Percentiles rank a stretch among this genome's conserved stretches.
Conservation (phyloP, 805 yeast species). For the Saccharomycopsis oosterbeekiorum region DNA sequence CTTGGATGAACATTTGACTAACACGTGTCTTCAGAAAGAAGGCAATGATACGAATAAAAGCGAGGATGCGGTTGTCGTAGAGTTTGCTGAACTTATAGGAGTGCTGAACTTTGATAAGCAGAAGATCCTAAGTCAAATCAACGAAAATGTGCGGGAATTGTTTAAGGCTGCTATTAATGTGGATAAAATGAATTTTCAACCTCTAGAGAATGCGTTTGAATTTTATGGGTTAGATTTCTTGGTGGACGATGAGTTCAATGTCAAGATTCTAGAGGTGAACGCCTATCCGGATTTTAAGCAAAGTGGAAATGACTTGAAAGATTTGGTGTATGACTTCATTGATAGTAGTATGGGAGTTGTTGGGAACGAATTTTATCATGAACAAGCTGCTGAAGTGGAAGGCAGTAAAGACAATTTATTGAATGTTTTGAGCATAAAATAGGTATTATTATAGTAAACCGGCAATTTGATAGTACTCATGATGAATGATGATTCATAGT, state of each 20-base stretch:
- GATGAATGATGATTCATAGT: no score
- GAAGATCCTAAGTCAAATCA: conserved; percentile 44
- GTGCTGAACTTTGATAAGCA: conserved; percentile 28
- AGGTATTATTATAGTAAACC: no score
- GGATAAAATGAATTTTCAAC: conserved; percentile 78
- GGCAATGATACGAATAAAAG: conserved; percentile 26
- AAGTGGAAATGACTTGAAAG: conserved; percentile 71
- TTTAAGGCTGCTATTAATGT: conserved; percentile 74
- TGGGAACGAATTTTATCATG: background rate
- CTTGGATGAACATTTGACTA: conserved; percentile 77
- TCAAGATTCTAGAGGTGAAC: conserved; percentile 71
- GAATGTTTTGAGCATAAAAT: background rate
- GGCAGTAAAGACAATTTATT: background rate
- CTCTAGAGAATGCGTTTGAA: conserved; percentile 74
- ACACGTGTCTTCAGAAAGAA: conserved; percentile 78
- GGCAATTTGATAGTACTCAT: no score
- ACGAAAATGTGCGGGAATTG: conserved; percentile 53
- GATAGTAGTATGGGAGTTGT: conserved; percentile 22
- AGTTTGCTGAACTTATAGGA: conserved; percentile 43
- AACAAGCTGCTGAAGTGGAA: background rate
- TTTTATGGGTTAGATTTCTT: conserved; percentile 84
- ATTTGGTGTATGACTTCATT: conserved; percentile 56
- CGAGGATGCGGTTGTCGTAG: conserved; percentile 38
- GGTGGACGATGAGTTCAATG: conserved; percentile 46
- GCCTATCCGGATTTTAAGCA: conserved; percentile 96